Conservation (phyloP, 2,329 filamentous ascomycete species). For the Rhynchosporium graminicola region DNA sequence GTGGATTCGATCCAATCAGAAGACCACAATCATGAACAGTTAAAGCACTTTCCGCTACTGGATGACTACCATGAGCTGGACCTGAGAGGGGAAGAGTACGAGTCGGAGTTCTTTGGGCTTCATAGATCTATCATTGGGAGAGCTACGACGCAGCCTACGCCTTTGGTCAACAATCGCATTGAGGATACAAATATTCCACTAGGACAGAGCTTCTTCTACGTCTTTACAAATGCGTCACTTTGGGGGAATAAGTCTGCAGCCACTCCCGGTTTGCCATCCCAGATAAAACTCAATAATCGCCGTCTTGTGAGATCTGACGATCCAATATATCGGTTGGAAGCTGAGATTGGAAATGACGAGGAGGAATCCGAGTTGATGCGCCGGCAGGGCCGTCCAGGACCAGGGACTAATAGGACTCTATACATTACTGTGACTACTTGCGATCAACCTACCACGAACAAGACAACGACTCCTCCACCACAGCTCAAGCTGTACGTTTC, state of each 20-base stretch:
- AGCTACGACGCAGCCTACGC: conserved; percentile 49
- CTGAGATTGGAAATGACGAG: conserved; percentile 23
- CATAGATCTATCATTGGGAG: conserved; percentile 65
- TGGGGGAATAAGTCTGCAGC: conserved; percentile 46
- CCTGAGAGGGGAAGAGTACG: conserved; percentile 48
- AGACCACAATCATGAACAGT: conserved; percentile 50
- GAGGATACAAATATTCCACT: conserved; percentile 59
- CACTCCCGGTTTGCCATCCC: conserved; percentile 42
- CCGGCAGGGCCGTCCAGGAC: conserved; percentile 27
- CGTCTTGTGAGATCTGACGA: conserved; percentile 15
- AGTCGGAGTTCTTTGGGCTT: conserved; percentile 61
- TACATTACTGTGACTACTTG: conserved; percentile 90
- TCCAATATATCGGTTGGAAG: conserved; percentile 12
- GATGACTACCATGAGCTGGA: conserved; percentile 41
- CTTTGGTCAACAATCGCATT: conserved; percentile 66
- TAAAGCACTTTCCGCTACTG: conserved; percentile 42
- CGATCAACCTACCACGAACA: conserved; percentile 60
- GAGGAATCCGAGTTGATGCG: conserved; percentile 21
- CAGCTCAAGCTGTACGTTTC: conserved; percentile 82
- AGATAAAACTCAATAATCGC: conserved; percentile 31
- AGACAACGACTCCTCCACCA: conserved; percentile 51
- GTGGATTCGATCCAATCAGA: conserved; percentile 46
- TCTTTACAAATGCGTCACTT: conserved; percentile 59
- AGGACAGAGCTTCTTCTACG: conserved; percentile 64
- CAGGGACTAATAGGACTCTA: conserved; percentile 44